Evolutionary conservation across 2,329 filamentous ascomycete species (phyloP).

Genomic region (Pestalotiopsis sp.): DNA sequence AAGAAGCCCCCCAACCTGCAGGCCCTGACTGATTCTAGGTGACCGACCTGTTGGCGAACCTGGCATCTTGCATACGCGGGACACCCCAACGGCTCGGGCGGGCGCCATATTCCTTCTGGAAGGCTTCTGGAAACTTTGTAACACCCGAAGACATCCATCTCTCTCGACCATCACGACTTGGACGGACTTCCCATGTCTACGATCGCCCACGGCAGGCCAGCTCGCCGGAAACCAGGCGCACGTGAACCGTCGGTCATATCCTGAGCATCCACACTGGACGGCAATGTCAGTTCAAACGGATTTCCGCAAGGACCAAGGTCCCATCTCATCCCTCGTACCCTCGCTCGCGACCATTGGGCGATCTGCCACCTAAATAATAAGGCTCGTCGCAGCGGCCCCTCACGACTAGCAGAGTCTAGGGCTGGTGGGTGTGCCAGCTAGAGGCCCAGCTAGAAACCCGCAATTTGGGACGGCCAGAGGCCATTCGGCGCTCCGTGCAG

Average conservation of each 20-base stretch:
- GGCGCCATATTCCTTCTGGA: conserved; percentile 10
- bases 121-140: conserved; percentile 7
- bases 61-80: neutral
- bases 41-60: neutral
- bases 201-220: neutral
- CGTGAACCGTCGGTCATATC: neutral
- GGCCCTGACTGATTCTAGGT: neutral
- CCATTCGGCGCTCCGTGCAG: conserved; percentile 29
- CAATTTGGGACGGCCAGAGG: neutral
- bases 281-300: neutral
- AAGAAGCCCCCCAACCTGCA: neutral
- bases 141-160: neutral
- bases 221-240: neutral
- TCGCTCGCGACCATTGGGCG: neutral
- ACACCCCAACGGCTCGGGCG: neutral
- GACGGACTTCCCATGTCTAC: neutral
- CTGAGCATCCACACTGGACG: neutral
- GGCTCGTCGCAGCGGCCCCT: conserved; percentile 9
- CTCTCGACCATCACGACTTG: neutral
- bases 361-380: conserved; percentile 7
- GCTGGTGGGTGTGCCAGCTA: neutral
- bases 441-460: neutral
- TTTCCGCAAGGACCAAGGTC: conserved; percentile 11
- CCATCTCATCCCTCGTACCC: neutral
- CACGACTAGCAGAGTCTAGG: conserved; percentile 2